Conservation (phyloP, 768 basidiomycete genomes). For the Podaxis rugospora region DNA sequence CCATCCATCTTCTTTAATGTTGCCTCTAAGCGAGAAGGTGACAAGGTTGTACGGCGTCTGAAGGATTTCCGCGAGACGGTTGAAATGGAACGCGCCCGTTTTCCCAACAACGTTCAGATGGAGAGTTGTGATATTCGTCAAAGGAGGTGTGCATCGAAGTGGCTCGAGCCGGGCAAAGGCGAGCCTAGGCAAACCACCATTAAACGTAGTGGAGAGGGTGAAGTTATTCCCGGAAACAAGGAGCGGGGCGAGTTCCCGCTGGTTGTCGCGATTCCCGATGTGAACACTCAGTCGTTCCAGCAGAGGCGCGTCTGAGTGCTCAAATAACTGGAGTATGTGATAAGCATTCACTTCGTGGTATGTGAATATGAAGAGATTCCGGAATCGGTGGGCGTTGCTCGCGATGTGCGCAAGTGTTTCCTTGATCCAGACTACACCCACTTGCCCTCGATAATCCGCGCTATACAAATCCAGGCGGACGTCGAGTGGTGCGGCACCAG, state of each 20-base stretch:
- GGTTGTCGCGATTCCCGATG: not conserved
- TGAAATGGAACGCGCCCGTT: conserved; percentile 11
- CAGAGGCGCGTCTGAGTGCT: conserved; percentile 17
- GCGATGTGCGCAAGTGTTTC: conserved; percentile 13
- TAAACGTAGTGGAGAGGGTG: conserved; percentile 14
- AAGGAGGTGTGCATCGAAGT: conserved; percentile 21
- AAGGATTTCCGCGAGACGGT: conserved; percentile 17
- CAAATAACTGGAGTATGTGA: conserved; percentile 19
- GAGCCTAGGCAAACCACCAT: conserved; percentile 20
- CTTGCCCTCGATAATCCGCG: not conserved
- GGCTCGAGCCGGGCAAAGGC: conserved; percentile 23
- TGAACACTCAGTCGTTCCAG: conserved; percentile 22
- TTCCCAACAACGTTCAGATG: conserved; percentile 20
- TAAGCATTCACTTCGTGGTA: conserved; percentile 19
- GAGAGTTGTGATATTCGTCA: conserved; percentile 28
- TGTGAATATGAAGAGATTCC: conserved; percentile 22
- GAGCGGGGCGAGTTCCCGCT: not conserved
- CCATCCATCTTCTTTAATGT: conserved; percentile 18
- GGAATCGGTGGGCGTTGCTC: conserved; percentile 21
- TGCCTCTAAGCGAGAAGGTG: conserved; percentile 27
- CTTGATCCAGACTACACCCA: conserved; percentile 1
- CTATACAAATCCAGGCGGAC: conserved; percentile 5
- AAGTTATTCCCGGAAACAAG: not conserved
- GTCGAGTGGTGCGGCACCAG: conserved; percentile 11
- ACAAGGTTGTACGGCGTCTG: conserved; percentile 19